Evolutionary conservation across 768 basidiomycete genomes (phyloP), one percentile per base, ranked within the genome.

Genomic region (Lentinula guzmanii): DNA sequence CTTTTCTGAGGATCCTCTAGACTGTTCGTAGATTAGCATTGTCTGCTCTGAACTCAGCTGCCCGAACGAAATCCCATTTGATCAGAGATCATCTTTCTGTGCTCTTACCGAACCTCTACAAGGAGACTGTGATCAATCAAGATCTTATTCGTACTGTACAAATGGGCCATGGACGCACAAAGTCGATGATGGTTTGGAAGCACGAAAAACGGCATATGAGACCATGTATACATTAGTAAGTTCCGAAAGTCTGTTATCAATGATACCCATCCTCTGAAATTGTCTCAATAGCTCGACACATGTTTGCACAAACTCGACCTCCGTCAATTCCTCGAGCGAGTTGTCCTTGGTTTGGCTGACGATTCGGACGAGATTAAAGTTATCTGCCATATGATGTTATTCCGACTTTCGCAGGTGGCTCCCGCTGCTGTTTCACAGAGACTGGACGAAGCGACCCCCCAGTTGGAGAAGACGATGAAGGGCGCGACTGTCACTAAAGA

Each of bases 321-420:
- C 18, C 86, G 91, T 64, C 86, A 89, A 48, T 95, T 96, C 79
- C 80, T 98, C 24, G 81, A 79, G 24, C 84, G 87, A 51, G 89
- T 98, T 51, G 80, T 96, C 54, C 83, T 84, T 1, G 95, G 93
- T 1, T 83, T 98, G 11, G 77, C 82, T 2, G 97, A 99, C 71
- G 88, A 90, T 59, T 91, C 91, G 4, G 95, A 98, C 71, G 97
- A 98, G 71, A 92, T 99, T 79, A 98, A 98, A 74, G 93, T 98
- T 51, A 85, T 98, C 62, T 94, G 89, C 57, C 93, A 96, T 73
- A 92, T 99, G 85, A 90, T 96, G 78, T 82, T 98, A 42, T 92
- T 93, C 79, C 87, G 95, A 9, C 84, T 98, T 15, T 86, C 93
- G 7, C 89, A 91, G 66, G 83, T 95, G 15, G 90, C 93, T 2